Evolutionary conservation across 1,284 basidiomycete species (phyloP).

Genomic region (Moesziomyces aphidis): DNA sequence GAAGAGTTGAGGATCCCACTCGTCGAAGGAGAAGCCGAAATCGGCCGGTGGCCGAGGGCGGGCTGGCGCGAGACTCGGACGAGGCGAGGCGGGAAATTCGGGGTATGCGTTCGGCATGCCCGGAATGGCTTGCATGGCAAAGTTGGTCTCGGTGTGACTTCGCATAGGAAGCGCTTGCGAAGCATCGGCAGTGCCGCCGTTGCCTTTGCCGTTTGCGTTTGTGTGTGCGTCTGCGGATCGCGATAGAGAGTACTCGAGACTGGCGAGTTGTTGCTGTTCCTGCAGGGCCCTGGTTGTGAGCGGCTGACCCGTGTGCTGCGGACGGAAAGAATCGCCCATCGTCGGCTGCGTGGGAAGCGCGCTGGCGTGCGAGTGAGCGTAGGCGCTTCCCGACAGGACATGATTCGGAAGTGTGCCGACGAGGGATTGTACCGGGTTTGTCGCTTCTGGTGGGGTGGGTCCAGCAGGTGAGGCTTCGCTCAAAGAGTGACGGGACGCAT

Average conservation of each 20-base stretch:
- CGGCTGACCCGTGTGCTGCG: background rate
- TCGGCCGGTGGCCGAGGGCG: background rate
- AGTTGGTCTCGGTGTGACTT: background rate
- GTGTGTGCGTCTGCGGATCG: background rate
- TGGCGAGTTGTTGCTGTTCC: conserved; percentile 11
- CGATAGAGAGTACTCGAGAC: background rate
- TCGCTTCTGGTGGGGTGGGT: background rate
- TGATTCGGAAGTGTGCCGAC: background rate
- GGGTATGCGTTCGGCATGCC: background rate
- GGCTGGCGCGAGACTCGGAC: background rate
- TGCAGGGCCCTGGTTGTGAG: conserved; percentile 5
- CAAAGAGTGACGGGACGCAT: background rate
- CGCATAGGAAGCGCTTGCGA: background rate
- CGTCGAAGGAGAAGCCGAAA: conserved; percentile 1
- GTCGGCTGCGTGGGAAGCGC: background rate
- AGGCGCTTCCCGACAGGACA: background rate
- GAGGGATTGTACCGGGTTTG: background rate
- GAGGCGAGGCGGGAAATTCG: background rate
- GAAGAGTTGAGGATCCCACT: conserved; percentile 5
- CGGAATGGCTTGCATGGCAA: background rate
- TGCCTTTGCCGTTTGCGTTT: too few relatives aligned
- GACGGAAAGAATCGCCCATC: background rate
- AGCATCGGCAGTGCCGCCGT: background rate
- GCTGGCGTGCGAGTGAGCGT: background rate
- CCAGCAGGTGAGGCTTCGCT: background rate